Conservation (phyloP, 1,284 basidiomycete species). For the Irpex rosettiformis region DNA sequence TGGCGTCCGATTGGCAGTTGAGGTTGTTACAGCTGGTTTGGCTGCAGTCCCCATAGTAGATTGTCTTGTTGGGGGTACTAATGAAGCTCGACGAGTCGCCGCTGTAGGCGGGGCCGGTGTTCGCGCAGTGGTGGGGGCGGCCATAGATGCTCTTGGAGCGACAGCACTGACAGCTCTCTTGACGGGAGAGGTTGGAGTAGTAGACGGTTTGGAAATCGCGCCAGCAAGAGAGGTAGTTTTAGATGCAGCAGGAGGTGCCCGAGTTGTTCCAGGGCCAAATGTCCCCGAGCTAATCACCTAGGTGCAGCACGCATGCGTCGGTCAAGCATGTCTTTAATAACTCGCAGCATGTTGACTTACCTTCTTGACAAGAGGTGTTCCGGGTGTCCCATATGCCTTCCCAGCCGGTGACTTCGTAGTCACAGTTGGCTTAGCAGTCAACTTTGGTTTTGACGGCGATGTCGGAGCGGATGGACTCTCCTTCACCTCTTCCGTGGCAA, state of each 20-base stretch:
- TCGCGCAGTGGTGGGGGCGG: conserved; percentile 22
- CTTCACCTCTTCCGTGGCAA: conserved; percentile 8
- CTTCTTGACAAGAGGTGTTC: conserved; percentile 62
- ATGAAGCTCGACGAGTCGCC: conserved; percentile 15
- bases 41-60: conserved; percentile 23
- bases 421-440: conserved; percentile 27
- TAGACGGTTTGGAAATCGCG: conserved; percentile 26
- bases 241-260: conserved; percentile 36
- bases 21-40: conserved; percentile 17
- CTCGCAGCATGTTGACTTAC: conserved; percentile 33
- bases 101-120: conserved; percentile 9
- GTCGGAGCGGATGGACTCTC: conserved; percentile 15
- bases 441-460: conserved; percentile 24
- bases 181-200: conserved; percentile 19
- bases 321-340: conserved; percentile 9
- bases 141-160: conserved; percentile 33
- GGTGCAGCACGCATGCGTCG: neutral
- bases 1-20: conserved; percentile 13
- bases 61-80: conserved; percentile 28
- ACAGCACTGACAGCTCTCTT: conserved; percentile 12
- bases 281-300: conserved; percentile 68
- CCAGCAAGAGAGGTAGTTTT: conserved; percentile 38
- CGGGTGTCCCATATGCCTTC: conserved; percentile 36
- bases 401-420: conserved; percentile 36
- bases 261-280: conserved; percentile 57